A percentile compares a stretch with the other conserved stretches of the same genome.
Conservation (phyloP, 495 filamentous ascomycete species). For the Amniculicola lignicola region DNA sequence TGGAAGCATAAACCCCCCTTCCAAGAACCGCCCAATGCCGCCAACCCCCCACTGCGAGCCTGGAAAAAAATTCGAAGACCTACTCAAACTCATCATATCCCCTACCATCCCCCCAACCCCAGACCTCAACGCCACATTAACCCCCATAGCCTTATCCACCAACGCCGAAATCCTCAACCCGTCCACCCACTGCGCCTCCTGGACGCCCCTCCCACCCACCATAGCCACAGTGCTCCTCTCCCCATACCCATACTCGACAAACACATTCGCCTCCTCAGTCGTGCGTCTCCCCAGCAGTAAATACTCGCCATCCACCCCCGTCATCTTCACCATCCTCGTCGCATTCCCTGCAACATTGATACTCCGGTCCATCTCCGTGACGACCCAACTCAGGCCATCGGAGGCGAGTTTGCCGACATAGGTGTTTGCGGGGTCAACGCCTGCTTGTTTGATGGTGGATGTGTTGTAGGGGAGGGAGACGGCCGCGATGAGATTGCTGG, state of each 20-base stretch:
- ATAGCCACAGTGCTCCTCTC: conserved; percentile 3
- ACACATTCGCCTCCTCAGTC: conserved; percentile 1
- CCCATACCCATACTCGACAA: conserved; percentile 9
- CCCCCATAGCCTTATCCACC: background rate
- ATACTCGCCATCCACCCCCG: conserved; percentile 2
- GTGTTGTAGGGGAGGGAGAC: conserved; percentile 8
- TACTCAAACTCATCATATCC: no score
- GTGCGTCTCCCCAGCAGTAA: conserved; percentile 3
- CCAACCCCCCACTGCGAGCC: no score
- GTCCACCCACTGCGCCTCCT: conserved; percentile 13
- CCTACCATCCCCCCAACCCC: background rate
- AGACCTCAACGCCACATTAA: conserved; percentile 3
- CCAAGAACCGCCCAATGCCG: no score
- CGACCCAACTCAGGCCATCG: background rate
- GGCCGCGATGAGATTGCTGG: conserved; percentile 11
- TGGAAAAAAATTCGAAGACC: no score
- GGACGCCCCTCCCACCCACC: conserved; percentile 1
- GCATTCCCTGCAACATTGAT: conserved; percentile 9
- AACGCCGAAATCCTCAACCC: background rate
- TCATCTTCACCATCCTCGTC: conserved; percentile 10
- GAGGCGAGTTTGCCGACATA: conserved; percentile 4
- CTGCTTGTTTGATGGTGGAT: background rate
- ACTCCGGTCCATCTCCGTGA: background rate
- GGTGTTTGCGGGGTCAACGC: conserved; percentile 4
- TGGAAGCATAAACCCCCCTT: no score